A percentile compares a stretch with the other conserved stretches of the same genome.
These are phyloP conservation scores for Cadophora luteo-olivacea DNA, from an alignment of 2,329 filamentous ascomycete species.

Conservation along the genomic window DNA sequence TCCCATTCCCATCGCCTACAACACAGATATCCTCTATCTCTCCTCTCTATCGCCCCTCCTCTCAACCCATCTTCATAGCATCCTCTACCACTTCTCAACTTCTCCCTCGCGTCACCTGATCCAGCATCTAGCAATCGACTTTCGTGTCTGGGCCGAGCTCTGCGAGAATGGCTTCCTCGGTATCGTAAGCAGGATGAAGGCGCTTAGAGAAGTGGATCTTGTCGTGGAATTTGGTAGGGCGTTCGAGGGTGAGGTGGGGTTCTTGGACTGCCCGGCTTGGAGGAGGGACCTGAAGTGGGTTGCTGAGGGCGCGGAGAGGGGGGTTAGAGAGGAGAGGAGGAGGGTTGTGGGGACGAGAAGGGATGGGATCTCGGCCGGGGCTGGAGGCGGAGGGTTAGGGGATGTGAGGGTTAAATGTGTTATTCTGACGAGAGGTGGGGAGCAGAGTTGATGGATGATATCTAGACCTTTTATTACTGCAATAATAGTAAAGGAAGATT, in stretches of 20 bases:
- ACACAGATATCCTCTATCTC: constrained; percentile 35
- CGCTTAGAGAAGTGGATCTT: constrained; percentile 32
- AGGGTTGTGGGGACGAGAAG: constrained; percentile 19
- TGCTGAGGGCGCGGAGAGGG: constrained; percentile 31
- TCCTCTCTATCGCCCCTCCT: constrained; percentile 33
- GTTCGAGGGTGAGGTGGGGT: constrained; percentile 30
- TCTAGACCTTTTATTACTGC: background rate
- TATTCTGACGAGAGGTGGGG: background rate
- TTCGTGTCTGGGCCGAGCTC: constrained; percentile 37
- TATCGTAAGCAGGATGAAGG: constrained; percentile 33
- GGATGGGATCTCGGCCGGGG: background rate
- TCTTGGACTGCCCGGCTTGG: constrained; percentile 36
- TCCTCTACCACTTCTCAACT: constrained; percentile 38
- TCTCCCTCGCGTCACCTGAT: constrained; percentile 34
- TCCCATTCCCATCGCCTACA: constrained; percentile 32
- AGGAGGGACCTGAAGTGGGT: constrained; percentile 38
- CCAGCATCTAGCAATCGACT: constrained; percentile 33
- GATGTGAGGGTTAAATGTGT: background rate
- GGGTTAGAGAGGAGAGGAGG: constrained; percentile 31
- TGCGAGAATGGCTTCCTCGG: constrained; percentile 38
- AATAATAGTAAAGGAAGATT: background rate
- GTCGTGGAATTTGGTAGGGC: constrained; percentile 40
- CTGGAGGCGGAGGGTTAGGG: constrained; percentile 24
- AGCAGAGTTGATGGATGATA: background rate
- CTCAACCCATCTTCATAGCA: constrained; percentile 28